Evolutionary conservation across 1,284 basidiomycete species (phyloP), one percentile per base, ranked within the genome.

Genomic region (Coriolopsis trogii): DNA sequence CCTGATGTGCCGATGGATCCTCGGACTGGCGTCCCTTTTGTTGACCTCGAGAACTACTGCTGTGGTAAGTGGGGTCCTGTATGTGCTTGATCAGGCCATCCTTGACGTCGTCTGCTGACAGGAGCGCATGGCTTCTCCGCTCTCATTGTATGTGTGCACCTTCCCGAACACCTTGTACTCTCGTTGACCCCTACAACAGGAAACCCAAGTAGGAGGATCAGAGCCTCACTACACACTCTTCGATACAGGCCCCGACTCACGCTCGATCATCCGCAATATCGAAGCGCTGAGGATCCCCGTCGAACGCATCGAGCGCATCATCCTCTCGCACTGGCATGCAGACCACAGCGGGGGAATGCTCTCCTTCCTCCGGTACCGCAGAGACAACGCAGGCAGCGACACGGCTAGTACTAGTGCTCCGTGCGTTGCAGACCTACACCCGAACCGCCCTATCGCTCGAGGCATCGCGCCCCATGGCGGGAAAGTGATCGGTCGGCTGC

Each of bases 81-180:
- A 34, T 4, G 33, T 18, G 33, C 13, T 12, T 2, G 8, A 25
- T 10, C 8, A 13, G 20, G 12, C 2, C 28, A 36, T 8, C 38
- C 18, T n/a, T 16, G 15, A 21, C 16, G 9, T 15, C 6, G 4
- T 25, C 33, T 21, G 13, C 16, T n/a, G 1, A 28, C 56, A 88
- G 89, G 88, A 6, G 90, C 90, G 1, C 91, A 93, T 70, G 91
- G 91, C 0, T 87, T 93, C 61, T 82, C 89, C 24, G 85, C 84
- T 25, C 71, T 92, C 36, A 84, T 93, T 55, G 89, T 89, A 65
- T 63, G 81, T 18, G n/a, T 2, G 6, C 10, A 47, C 16, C 6
- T n/a, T 18, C 24, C 36, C 8, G 20, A 21, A 16, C 10, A 24
- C 41, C 8, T 39, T 33, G 6, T 13, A 6, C 9, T 28, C 26